phyloP scores from a whole-genome alignment of 257 asterid species.

The Solanum etuberosum region DNA sequence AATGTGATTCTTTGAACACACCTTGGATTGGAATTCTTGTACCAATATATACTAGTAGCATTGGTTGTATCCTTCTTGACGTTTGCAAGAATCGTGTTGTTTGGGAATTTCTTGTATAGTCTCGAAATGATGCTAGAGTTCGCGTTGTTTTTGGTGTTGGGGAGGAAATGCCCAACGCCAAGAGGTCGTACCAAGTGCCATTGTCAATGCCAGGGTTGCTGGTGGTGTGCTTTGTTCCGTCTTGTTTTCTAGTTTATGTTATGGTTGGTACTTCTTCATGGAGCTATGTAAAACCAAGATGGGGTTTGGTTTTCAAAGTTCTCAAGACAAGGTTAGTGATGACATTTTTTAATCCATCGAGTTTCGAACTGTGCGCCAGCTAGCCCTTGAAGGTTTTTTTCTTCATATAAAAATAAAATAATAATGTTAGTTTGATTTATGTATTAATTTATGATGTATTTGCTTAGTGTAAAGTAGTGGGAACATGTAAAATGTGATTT shows the following conservation, averaged over 20 bases:
- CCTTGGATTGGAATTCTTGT: conserved; percentile 52
- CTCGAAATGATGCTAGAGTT: conserved; percentile 65
- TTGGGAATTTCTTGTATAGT: conserved; percentile 54
- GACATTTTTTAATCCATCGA: neutral
- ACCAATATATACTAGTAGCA: conserved; percentile 31
- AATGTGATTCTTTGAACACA: conserved; percentile 12
- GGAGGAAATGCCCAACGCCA: conserved; percentile 21
- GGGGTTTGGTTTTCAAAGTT: conserved; percentile 11
- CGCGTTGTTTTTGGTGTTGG: conserved; percentile 36
- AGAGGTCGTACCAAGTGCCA: conserved; percentile 43
- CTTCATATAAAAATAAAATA: neutral
- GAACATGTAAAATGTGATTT: neutral
- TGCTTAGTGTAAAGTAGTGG: neutral
- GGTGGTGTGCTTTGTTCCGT: conserved; percentile 41
- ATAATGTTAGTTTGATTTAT: neutral
- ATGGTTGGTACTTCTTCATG: conserved; percentile 56
- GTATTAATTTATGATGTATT: neutral
- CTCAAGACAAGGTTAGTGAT: neutral
- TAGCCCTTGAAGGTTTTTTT: neutral
- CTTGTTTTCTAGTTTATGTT: conserved; percentile 37
- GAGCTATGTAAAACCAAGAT: conserved; percentile 22
- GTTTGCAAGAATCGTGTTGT: conserved; percentile 19
- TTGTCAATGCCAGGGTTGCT: conserved; percentile 23
- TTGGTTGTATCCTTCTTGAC: conserved; percentile 28
- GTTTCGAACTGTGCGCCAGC: neutral